Conservation (phyloP, 371 early-diverging fungal species). For the Mortierella sp. region DNA sequence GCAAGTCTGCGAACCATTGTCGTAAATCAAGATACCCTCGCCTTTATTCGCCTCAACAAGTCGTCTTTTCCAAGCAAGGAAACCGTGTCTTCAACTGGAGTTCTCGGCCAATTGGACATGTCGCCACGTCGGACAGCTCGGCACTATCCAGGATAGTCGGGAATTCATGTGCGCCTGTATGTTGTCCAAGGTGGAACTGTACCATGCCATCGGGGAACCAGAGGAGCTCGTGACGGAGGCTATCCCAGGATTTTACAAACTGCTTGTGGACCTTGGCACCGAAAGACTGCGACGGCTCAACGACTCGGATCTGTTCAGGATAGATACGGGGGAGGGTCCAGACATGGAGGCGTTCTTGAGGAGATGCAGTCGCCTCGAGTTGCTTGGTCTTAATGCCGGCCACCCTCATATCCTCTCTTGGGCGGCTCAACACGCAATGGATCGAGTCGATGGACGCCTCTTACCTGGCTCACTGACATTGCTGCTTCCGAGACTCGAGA, state of each 20-base stretch:
- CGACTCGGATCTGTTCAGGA: background rate
- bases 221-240: background rate
- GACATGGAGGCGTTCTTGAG: too few relatives aligned
- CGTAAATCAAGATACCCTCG: background rate
- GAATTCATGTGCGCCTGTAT: background rate
- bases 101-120: background rate
- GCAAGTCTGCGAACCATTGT: background rate
- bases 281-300: background rate
- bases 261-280: background rate
- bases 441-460: too few relatives aligned
- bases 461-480: too few relatives aligned
- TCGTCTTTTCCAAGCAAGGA: constrained; percentile 16
- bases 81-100: constrained; percentile 5
- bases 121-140: background rate
- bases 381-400: background rate
- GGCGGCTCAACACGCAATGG: too few relatives aligned
- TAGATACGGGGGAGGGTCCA: constrained; percentile 10
- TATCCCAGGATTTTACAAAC: background rate
- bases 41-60: constrained; percentile 16
- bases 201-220: constrained; percentile 10
- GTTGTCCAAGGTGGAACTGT: constrained; percentile 5
- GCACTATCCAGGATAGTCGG: background rate
- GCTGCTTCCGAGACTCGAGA: constrained; percentile 3
- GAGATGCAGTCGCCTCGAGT: background rate
- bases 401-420: background rate